phyloP scores from a whole-genome alignment of 2,329 filamentous ascomycete genomes.

The Trichoderma koningii region DNA sequence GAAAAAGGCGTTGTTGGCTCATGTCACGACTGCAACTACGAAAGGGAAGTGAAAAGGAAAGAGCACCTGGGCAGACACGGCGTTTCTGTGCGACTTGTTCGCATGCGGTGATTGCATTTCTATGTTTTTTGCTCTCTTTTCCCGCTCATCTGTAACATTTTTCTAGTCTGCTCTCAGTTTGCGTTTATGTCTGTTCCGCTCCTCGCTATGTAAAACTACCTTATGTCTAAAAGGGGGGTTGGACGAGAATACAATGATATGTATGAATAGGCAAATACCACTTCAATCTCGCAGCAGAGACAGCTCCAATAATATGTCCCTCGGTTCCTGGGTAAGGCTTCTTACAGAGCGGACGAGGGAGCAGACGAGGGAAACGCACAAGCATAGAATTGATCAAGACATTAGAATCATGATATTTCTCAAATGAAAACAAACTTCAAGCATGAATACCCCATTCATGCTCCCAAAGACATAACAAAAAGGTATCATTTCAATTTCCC shows the following conservation, averaged over 20 bases:
- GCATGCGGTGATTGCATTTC: not conserved
- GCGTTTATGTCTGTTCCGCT: not conserved
- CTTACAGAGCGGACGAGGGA: not conserved
- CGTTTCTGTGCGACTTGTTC: constrained; percentile 6
- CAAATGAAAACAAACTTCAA: not conserved
- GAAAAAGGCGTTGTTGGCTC: constrained; percentile 18
- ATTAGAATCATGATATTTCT: not conserved
- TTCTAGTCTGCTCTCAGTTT: not conserved
- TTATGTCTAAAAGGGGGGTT: not conserved
- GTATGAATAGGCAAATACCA: constrained; percentile 24
- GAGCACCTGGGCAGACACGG: constrained; percentile 15
- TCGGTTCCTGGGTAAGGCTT: not conserved
- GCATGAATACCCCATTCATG: not conserved
- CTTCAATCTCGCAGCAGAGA: not conserved
- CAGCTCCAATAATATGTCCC: not conserved
- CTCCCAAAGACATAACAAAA: not conserved
- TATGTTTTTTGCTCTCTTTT: not conserved
- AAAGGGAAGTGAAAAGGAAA: not conserved
- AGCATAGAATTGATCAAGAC: not conserved
- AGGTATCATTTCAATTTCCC: constrained; percentile 18
- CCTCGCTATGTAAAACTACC: constrained; percentile 12
- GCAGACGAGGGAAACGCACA: too few species aligned
- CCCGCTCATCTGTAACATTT: not conserved
- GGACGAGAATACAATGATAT: constrained; percentile 6
- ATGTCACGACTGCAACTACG: constrained; percentile 7